Conservation (phyloP, 306 rosid species). For the Cicer judaicum region DNA sequence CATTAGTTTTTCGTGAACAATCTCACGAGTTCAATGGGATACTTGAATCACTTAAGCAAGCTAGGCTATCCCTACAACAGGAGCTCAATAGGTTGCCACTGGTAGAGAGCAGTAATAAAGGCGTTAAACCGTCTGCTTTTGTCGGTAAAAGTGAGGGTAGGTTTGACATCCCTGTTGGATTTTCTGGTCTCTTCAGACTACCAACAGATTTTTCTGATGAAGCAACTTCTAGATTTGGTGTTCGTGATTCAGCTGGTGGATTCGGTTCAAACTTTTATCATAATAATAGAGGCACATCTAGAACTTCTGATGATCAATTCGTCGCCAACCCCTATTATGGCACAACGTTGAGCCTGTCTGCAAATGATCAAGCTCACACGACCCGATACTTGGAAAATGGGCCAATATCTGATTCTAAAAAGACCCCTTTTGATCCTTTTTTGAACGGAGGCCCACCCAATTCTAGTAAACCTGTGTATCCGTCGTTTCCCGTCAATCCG, state of each 20-base stretch:
- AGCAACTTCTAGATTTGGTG: slow-evolving; percentile 49
- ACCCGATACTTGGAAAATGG: slow-evolving; percentile 49
- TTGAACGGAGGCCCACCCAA: slow-evolving; percentile 47
- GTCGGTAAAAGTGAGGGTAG: slow-evolving; percentile 51
- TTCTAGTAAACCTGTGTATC: slow-evolving; percentile 52
- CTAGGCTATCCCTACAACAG: slow-evolving; percentile 64
- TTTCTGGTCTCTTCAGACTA: slow-evolving; percentile 82
- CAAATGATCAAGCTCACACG: slow-evolving; percentile 48
- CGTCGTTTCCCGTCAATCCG: slow-evolving; percentile 50
- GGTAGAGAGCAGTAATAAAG: slow-evolving; percentile 46
- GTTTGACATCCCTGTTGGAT: slow-evolving; percentile 62
- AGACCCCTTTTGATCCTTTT: slow-evolving; percentile 51
- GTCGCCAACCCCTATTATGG: slow-evolving; percentile 44
- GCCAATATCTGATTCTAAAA: slow-evolving; percentile 49
- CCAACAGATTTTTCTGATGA: slow-evolving; percentile 74
- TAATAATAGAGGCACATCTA: slow-evolving; percentile 40
- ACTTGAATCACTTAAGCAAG: slow-evolving; percentile 84
- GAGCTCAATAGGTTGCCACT: slow-evolving; percentile 61
- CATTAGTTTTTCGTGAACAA: slow-evolving; percentile 70
- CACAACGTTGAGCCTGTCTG: slow-evolving; percentile 43
- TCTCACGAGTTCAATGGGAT: slow-evolving; percentile 59
- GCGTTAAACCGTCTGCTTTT: slow-evolving; percentile 49
- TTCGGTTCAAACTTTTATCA: slow-evolving; percentile 43
- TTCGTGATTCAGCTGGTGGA: slow-evolving; percentile 51
- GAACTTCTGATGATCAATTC: slow-evolving; percentile 48